Evolutionary conservation across 371 early-diverging fungal species (phyloP).

Genomic region (Mucor lusitanicus): DNA sequence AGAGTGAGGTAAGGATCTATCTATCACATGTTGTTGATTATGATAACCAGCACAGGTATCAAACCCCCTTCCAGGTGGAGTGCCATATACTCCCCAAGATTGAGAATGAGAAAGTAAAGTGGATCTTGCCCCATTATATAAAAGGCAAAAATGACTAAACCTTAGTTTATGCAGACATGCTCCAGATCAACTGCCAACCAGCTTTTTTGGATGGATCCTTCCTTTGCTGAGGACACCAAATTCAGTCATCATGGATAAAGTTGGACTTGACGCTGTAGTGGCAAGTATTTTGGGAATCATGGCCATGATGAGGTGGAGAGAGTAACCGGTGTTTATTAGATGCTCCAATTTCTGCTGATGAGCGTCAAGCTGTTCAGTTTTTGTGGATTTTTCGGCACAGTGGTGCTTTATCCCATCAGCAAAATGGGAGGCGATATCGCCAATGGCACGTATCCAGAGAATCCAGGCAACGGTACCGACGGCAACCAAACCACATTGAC

Average conservation of each 20-base stretch:
- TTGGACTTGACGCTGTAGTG: conserved; percentile 73
- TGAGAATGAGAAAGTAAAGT: conserved; percentile 60
- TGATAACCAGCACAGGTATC: no score
- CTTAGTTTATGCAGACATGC: conserved; percentile 40
- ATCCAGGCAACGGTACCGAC: conserved; percentile 17
- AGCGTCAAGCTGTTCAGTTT: conserved; percentile 51
- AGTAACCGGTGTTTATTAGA: conserved; percentile 19
- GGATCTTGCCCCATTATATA: neutral
- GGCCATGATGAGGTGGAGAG: neutral
- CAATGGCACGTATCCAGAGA: conserved; percentile 28
- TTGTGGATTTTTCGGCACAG: conserved; percentile 52
- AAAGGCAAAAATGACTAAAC: neutral
- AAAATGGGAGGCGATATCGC: conserved; percentile 48
- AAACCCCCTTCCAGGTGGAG: conserved; percentile 50
- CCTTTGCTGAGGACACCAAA: conserved; percentile 58
- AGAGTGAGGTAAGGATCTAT: conserved; percentile 34
- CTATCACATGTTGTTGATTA: neutral
- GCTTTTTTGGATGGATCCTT: conserved; percentile 67
- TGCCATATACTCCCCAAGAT: conserved; percentile 62
- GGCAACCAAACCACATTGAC: neutral
- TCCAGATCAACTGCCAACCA: conserved; percentile 50
- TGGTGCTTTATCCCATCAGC: conserved; percentile 49
- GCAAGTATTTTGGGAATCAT: conserved; percentile 15
- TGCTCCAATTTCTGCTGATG: conserved; percentile 56
- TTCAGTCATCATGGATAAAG: conserved; percentile 58